Base-by-base conservation (phyloP, 345 rosid species). In the Eucalyptus tenuipes region DNA sequence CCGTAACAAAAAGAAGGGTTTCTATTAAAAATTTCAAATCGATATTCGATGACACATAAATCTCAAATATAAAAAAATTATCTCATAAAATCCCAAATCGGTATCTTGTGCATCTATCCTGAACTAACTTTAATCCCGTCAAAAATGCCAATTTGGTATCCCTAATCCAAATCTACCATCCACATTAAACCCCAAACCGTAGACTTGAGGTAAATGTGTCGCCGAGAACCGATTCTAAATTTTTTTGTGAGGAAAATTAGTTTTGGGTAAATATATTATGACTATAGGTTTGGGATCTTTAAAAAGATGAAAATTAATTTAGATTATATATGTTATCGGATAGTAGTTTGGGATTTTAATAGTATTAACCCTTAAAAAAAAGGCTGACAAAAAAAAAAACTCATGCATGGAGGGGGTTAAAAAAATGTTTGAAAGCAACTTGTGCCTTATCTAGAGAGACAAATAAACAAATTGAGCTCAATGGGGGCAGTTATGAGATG, bases 11-110 rank as follows among this genome's bases (percentile, higher is more conserved):
- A 20, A 6, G 27, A 75, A 40, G 29, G 84, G 84, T 75, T 75
- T 20, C 15, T 20, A 75, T 75, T 6, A 33, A 71, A 37, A 71
- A 33, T 33, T 17, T 22, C 25, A 33, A 71, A 71, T 33, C 6
- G 2, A 68, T 66, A 31, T 31, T 33, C 3, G 0, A n/a, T 14
- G 3, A n/a, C 20, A 31, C 40, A 66, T 31, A 4, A 0, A 31
- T 31, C 42, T 52, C 57, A 52, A 52, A 52, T 20, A 20, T 18
- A 49, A 4, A 50, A 18, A 49, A 18, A 52, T 50, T 3, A 52
- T 52, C 0, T 52, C 57, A 52, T 52, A 8, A 20, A 18, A 33
- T 71, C 25, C 24, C 44, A 10, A 33, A 71, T 5, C 2, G 25
- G 33, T 18, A 71, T 10, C 4, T 5, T 17, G 7, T 20, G 13